Conservation (phyloP, 78 protist species). For the Dictyostelium purpureum region DNA sequence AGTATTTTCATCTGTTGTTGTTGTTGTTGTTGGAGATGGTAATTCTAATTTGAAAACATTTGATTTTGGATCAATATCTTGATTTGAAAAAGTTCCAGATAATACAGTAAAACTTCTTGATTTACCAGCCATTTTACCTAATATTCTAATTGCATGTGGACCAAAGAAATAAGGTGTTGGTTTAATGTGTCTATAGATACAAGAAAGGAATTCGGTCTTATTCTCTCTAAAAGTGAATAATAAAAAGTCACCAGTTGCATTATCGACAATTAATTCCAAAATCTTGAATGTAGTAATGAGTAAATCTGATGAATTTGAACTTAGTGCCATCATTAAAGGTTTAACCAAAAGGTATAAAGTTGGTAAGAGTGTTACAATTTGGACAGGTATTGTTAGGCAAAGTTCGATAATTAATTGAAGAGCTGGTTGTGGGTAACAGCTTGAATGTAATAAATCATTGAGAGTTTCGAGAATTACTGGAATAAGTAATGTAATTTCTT, state of each 20-base stretch:
- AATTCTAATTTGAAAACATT: not conserved
- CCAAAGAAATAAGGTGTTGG: conserved; percentile 87
- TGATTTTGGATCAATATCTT: not conserved
- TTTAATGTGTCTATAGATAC: conserved; percentile 63
- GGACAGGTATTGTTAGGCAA: conserved; percentile 92
- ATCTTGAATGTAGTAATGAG: conserved; percentile 35
- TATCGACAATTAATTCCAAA: conserved; percentile 90
- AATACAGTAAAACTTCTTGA: conserved; percentile 67
- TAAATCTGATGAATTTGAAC: conserved; percentile 25
- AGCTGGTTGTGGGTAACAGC: conserved; percentile 28
- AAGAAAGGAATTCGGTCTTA: conserved; percentile 48
- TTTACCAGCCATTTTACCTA: conserved; percentile 97
- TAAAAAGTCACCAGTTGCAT: conserved; percentile 86
- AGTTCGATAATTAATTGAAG: conserved; percentile 88
- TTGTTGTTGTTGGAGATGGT: not conserved
- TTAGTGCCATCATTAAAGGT: conserved; percentile 89
- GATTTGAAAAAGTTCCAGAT: not conserved
- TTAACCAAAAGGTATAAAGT: conserved; percentile 83
- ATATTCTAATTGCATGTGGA: conserved; percentile 86
- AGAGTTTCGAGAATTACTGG: conserved; percentile 81
- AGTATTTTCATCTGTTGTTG: not conserved
- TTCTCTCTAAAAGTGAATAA: conserved; percentile 2
- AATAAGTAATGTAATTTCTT: conserved; percentile 23
- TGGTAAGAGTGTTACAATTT: conserved; percentile 87
- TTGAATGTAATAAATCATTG: conserved; percentile 35